phyloP scores from a whole-genome alignment of 129 eudicot species.

The Deinandra increscens region DNA sequence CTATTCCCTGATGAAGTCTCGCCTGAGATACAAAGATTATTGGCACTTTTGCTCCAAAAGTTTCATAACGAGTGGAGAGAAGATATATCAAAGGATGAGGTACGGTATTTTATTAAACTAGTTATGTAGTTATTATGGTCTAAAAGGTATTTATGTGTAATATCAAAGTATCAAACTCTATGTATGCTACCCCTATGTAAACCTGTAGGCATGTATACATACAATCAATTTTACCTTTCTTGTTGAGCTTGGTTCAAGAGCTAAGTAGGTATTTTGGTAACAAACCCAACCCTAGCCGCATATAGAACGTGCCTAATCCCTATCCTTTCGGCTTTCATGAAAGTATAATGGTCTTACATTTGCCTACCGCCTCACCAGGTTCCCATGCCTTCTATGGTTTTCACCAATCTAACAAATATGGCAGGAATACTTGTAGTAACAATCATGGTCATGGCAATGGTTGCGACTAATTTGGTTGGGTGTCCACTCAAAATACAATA shows the following conservation, averaged over 20 bases:
- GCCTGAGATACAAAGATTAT: conserved; percentile 53
- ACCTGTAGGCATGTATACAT: background rate
- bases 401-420: too few species aligned
- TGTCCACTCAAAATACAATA: background rate
- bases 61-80: conserved; percentile 70
- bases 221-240: background rate
- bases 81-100: conserved; percentile 64
- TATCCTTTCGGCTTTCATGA: too few species aligned
- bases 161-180: background rate
- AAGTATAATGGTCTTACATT: too few species aligned
- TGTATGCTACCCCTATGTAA: background rate
- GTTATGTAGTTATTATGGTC: background rate
- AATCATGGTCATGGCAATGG: background rate
- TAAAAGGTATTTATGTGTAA: background rate
- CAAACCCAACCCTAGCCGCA: background rate
- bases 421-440: too few species aligned
- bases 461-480: background rate
- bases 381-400: too few species aligned
- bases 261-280: background rate
- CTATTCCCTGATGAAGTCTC: conserved; percentile 53
- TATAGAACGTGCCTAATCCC: background rate
- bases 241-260: background rate
- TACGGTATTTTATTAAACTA: conserved; percentile 11
- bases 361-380: too few species aligned
- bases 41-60: conserved; percentile 74